A percentile compares a stretch with the other conserved stretches of the same genome.
phyloP scores from a whole-genome alignment of 2,329 filamentous ascomycete species.

The Paraphoma sp. region DNA sequence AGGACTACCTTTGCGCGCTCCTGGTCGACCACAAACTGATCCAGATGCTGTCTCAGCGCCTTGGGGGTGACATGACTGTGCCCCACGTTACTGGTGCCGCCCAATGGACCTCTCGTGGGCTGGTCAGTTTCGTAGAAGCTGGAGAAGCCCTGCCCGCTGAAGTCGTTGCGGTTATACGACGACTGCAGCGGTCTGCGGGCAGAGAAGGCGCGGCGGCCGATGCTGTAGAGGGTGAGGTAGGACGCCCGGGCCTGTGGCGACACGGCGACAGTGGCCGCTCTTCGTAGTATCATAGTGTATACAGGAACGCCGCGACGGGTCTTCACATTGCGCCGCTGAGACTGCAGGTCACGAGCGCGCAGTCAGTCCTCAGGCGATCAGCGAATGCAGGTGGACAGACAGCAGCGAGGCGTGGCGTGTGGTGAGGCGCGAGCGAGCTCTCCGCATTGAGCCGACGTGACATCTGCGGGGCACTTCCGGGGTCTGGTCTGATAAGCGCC shows the following conservation, averaged over 20 bases:
- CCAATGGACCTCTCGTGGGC: slow-evolving; percentile 69
- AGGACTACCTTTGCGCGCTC: slow-evolving; percentile 93
- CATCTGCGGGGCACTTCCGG: slow-evolving; percentile 19
- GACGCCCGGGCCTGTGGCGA: slow-evolving; percentile 50
- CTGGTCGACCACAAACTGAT: slow-evolving; percentile 96
- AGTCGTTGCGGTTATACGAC: slow-evolving; percentile 67
- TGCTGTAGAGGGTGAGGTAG: slow-evolving; percentile 46
- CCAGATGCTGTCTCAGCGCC: slow-evolving; percentile 83
- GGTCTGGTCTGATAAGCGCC: slow-evolving; percentile 14
- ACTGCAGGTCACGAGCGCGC: slow-evolving; percentile 15
- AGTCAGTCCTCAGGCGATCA: slow-evolving; percentile 3
- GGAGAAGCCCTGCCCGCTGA: slow-evolving; percentile 67
- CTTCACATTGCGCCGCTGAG: slow-evolving; percentile 23
- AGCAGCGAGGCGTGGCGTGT: slow-evolving; percentile 4
- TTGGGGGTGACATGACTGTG: slow-evolving; percentile 66
- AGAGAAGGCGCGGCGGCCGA: slow-evolving; percentile 42
- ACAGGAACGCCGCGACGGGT: slow-evolving; percentile 6
- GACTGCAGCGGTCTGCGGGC: slow-evolving; percentile 46
- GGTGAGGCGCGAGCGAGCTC: slow-evolving; percentile 25
- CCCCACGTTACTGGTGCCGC: slow-evolving; percentile 63
- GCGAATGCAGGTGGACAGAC: background rate
- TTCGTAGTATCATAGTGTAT: slow-evolving; percentile 28
- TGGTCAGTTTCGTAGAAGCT: slow-evolving; percentile 67
- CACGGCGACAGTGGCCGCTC: slow-evolving; percentile 35
- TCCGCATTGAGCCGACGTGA: slow-evolving; percentile 31